Conservation (phyloP, 495 filamentous ascomycete species). For the Neurospora intermedia region DNA sequence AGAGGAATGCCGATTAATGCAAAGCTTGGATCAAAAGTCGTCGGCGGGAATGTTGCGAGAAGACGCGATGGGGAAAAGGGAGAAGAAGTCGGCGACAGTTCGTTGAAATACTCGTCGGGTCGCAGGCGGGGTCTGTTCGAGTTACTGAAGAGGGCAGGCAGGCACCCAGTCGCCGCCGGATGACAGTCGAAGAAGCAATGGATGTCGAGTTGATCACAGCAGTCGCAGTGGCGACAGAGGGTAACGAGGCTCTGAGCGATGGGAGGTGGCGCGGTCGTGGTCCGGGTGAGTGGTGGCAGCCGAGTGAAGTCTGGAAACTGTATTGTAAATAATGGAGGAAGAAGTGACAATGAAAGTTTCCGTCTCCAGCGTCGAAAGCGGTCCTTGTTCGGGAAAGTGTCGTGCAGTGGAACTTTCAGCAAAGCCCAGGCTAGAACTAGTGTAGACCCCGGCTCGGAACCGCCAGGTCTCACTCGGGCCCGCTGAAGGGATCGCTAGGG, state of each 20-base stretch:
- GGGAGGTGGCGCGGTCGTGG: background rate
- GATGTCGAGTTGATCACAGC: background rate
- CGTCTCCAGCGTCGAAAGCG: background rate
- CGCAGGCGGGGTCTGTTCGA: background rate
- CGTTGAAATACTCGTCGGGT: background rate
- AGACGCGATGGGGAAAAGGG: background rate
- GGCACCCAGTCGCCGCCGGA: background rate
- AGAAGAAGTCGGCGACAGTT: background rate
- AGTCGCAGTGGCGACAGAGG: background rate
- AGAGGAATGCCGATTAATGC: background rate
- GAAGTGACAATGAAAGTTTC: background rate
- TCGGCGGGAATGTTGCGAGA: background rate
- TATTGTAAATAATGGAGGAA: background rate
- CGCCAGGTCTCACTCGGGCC: background rate
- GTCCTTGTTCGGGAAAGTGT: background rate
- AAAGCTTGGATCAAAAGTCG: background rate
- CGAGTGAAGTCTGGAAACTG: background rate
- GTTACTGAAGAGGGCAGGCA: background rate
- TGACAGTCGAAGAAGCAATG: background rate
- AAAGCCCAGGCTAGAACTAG: background rate
- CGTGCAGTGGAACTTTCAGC: background rate
- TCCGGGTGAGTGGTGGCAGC: background rate
- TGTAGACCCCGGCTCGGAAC: background rate
- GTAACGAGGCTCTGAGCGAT: background rate
- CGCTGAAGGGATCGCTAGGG: background rate